These are phyloP conservation scores for Strobilomyces confusus DNA, from an alignment of 768 basidiomycete genomes.

Conservation along the genomic window DNA sequence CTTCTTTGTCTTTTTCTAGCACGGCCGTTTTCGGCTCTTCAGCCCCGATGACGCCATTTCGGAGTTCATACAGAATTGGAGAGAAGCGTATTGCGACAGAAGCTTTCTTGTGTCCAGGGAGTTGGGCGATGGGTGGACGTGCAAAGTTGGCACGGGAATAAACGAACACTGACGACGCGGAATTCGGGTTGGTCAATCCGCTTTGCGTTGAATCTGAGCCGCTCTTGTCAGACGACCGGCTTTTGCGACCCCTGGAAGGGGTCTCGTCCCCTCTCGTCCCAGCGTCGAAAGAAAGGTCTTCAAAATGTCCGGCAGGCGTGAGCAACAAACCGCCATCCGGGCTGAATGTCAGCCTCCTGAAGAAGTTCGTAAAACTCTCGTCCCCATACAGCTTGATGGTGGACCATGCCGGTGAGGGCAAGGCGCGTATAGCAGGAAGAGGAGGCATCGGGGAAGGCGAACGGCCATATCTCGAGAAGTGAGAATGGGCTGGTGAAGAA, in stretches of 20 bases:
- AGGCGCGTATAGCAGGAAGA: constrained; percentile 84
- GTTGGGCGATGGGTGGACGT: constrained; percentile 86
- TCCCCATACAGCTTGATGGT: constrained; percentile 88
- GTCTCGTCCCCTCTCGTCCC: constrained; percentile 34
- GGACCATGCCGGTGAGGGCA: constrained; percentile 59
- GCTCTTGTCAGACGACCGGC: constrained; percentile 40
- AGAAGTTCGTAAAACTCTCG: constrained; percentile 94
- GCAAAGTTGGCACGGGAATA: constrained; percentile 95
- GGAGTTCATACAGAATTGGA: constrained; percentile 88
- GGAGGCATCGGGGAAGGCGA: constrained; percentile 91
- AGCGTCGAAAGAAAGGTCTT: constrained; percentile 70
- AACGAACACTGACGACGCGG: constrained; percentile 76
- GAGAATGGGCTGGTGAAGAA: constrained; percentile 56
- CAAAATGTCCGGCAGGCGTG: constrained; percentile 96
- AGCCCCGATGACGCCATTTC: constrained; percentile 47
- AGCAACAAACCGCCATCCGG: constrained; percentile 91
- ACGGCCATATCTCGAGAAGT: constrained; percentile 65
- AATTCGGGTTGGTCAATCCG: constrained; percentile 34
- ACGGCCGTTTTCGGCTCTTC: constrained; percentile 53
- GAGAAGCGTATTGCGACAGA: constrained; percentile 93
- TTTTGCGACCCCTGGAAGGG: constrained; percentile 56
- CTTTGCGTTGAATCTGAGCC: constrained; percentile 24
- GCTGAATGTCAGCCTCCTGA: constrained; percentile 88
- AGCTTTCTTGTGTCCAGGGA: constrained; percentile 95
- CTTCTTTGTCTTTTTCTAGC: constrained; percentile 66